Base-by-base conservation (phyloP, 305 asterid species). In the Solanum hybrid region DNA sequence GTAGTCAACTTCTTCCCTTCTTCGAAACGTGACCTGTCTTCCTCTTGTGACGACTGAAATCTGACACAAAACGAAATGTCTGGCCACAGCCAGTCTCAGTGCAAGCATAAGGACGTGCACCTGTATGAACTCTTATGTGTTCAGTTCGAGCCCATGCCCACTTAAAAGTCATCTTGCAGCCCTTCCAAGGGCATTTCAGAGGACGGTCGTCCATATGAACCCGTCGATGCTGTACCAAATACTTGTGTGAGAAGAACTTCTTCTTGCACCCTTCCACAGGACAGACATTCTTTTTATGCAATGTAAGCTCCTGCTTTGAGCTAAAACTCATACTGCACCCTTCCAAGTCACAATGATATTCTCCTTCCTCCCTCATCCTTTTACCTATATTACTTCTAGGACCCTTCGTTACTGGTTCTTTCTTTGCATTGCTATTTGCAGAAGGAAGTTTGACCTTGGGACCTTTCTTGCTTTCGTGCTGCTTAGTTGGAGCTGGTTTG, bases 141-240 rank as follows among this genome's bases (percentile, higher is more conserved):
- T 98, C 99, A 1, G 99, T 98, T 85, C 99, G 91, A 6, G 99
- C 99, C 99, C 99, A 98, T 9, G 99, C 99, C 99, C 99, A 98
- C 92, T 98, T 98, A 89, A 98, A 98, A 0, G 99, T 87, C 99
- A 98, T 98, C 95, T 95, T 98, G 96, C 99, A 98, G 79, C 99
- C 99, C 91, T 95, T 97, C 99, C 99, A 98, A 2, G 99, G 99
- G 85, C 99, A 98, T 89, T 97, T 96, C 89, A 98, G 96, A 39
- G 99, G 99, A 82, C 99, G 98, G 42, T 98, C 99, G 31, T 98
- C 99, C 95, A 95, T 31, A 92, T 98, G 99, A 79, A 98, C 99
- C n/a, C 99, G 98, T 3, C 98, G 93, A 90, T 98, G 99, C 96
- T 98, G 99, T 83, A 98, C 96, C 89, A 97, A 92, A 91, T 98